Evolutionary conservation across 2,329 filamentous ascomycete species (phyloP).

Genomic region (Neofusicoccum parvum): DNA sequence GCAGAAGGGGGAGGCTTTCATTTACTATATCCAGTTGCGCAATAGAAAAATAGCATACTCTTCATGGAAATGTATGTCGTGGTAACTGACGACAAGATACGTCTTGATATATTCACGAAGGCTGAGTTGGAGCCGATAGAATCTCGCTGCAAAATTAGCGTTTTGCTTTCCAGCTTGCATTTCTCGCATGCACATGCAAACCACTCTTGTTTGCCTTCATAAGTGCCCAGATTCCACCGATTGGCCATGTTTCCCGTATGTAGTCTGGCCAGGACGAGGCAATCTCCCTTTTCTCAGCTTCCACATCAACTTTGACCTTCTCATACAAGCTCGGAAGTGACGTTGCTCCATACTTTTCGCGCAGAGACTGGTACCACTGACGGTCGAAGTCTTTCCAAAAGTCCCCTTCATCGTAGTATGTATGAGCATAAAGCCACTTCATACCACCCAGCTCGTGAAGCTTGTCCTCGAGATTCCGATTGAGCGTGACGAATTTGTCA

Average conservation of each 20-base stretch:
- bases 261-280: background rate
- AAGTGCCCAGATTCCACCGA: constrained; percentile 10
- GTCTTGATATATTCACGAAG: too few species aligned
- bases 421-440: constrained; percentile 72
- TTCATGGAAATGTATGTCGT: too few species aligned
- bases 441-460: constrained; percentile 63
- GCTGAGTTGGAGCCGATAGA: too few species aligned
- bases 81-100: too few species aligned
- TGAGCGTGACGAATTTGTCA: constrained; percentile 52
- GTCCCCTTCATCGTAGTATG: constrained; percentile 67
- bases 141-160: too few species aligned
- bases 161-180: constrained; percentile 6
- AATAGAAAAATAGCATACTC: too few species aligned
- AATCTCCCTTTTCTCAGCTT: background rate
- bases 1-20: too few species aligned
- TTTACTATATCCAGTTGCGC: too few species aligned
- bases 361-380: constrained; percentile 58
- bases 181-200: background rate
- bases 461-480: constrained; percentile 63
- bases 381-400: constrained; percentile 69
- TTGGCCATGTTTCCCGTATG: background rate
- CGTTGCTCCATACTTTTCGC: constrained; percentile 60
- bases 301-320: constrained; percentile 56
- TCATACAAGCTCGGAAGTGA: constrained; percentile 67
- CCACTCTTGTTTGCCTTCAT: background rate